Conservation (phyloP, 768 basidiomycete species). For the Lanmaoa pseudosensibilis region DNA sequence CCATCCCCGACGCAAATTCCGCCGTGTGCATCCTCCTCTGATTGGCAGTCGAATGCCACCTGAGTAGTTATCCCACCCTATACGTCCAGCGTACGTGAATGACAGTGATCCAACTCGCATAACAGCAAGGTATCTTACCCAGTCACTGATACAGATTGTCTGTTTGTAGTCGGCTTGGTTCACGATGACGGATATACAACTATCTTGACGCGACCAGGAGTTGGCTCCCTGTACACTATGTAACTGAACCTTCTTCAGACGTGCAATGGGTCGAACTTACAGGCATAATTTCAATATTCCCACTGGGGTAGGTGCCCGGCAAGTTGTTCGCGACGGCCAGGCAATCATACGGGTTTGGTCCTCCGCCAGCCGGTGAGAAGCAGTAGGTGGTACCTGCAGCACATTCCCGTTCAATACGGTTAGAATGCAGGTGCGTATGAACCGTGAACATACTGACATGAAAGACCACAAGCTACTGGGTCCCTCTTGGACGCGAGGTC, state of each 20-base stretch:
- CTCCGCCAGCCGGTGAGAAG: background rate
- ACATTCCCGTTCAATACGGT: background rate
- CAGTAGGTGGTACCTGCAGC: background rate
- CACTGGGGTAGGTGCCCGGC: background rate
- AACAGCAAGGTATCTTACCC: background rate
- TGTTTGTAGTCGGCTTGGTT: background rate
- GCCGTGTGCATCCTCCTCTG: too few species aligned
- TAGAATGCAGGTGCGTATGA: background rate
- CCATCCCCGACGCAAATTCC: too few species aligned
- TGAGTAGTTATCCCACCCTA: background rate
- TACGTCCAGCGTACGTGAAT: background rate
- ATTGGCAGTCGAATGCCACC: too few species aligned
- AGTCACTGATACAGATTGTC: background rate
- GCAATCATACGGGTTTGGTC: background rate
- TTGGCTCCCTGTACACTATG: background rate
- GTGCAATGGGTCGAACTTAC: background rate
- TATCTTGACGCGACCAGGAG: accelerated
- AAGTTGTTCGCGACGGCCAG: background rate
- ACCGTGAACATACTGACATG: background rate
- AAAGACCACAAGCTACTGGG: accelerated
- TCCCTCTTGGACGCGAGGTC: background rate
- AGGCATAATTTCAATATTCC: background rate
- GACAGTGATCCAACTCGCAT: background rate
- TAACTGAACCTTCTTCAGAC: background rate
- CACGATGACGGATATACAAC: accelerated